These are phyloP conservation scores for Volutella citrinella DNA, from an alignment of 2,329 filamentous ascomycete species.

Conservation along the genomic window DNA sequence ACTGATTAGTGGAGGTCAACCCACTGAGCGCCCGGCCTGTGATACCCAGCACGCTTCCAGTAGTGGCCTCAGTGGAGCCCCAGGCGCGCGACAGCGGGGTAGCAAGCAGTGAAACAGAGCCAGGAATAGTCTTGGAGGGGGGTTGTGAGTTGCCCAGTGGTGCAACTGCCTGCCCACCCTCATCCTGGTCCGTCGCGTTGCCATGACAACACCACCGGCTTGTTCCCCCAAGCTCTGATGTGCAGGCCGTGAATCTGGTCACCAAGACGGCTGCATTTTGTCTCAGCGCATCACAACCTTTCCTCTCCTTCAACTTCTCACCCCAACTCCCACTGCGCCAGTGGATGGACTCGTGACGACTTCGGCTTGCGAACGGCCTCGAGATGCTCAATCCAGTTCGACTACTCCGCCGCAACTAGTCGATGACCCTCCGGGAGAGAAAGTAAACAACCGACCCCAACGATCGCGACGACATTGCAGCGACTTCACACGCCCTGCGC, in stretches of 20 bases:
- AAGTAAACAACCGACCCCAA: conserved; percentile 23
- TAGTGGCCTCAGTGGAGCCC: conserved; percentile 14
- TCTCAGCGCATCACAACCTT: conserved; percentile 18
- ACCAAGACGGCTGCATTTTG: conserved; percentile 10
- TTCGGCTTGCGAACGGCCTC: conserved; percentile 17
- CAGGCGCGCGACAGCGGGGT: conserved; percentile 25
- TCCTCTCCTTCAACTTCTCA: conserved; percentile 10
- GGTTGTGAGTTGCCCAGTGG: too few relatives aligned
- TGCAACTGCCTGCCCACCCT: conserved; percentile 19
- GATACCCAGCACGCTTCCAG: conserved; percentile 19
- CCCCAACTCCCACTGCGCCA: conserved; percentile 12
- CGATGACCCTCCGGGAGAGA: conserved; percentile 25
- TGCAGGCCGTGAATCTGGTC: conserved; percentile 22
- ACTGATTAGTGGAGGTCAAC: too few relatives aligned
- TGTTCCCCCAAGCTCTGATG: conserved; percentile 8
- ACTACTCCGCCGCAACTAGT: conserved; percentile 21
- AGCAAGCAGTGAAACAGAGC: conserved; percentile 20
- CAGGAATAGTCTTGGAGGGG: too few relatives aligned
- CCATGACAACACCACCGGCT: conserved; percentile 17
- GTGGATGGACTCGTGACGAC: conserved; percentile 17
- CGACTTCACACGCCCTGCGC: too few relatives aligned
- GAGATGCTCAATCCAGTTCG: conserved; percentile 21
- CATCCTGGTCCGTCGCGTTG: conserved; percentile 13
- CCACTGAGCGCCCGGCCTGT: too few relatives aligned
- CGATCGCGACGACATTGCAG: conserved; percentile 14